phyloP scores from a whole-genome alignment of 2,329 filamentous ascomycete genomes.

The Thielaviopsis musarum region DNA sequence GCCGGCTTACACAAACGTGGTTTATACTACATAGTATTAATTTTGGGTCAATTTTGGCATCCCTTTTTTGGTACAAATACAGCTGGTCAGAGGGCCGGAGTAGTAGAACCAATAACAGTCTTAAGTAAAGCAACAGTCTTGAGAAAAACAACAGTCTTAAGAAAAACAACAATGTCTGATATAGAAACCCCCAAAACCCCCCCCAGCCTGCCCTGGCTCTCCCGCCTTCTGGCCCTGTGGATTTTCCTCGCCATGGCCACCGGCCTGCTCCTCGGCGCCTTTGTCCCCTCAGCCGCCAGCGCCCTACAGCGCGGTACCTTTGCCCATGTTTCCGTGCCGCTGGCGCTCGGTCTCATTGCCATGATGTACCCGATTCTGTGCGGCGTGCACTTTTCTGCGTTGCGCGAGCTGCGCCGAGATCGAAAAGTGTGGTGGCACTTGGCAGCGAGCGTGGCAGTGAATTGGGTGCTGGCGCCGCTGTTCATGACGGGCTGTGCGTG shows the following conservation, averaged over 20 bases:
- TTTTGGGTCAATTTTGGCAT: too few species aligned
- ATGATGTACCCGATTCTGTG: slow-evolving; percentile 95
- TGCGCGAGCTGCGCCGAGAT: slow-evolving; percentile 48
- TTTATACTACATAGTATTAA: too few species aligned
- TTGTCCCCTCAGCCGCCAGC: slow-evolving; percentile 43
- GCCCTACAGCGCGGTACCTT: slow-evolving; percentile 55
- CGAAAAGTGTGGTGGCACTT: slow-evolving; percentile 61
- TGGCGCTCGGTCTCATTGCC: slow-evolving; percentile 66
- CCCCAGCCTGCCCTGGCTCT: slow-evolving; percentile 33
- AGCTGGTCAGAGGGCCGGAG: too few species aligned
- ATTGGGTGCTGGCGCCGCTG: slow-evolving; percentile 71
- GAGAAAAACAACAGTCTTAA: too few species aligned
- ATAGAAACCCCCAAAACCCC: too few species aligned
- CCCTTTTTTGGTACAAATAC: too few species aligned
- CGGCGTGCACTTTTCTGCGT: slow-evolving; percentile 63
- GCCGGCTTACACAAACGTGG: too few species aligned
- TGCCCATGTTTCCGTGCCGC: slow-evolving; percentile 50
- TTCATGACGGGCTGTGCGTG: slow-evolving; percentile 64
- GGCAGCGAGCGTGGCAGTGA: slow-evolving; percentile 56
- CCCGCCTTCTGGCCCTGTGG: slow-evolving; percentile 51
- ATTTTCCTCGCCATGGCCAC: slow-evolving; percentile 64
- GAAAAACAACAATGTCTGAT: too few species aligned
- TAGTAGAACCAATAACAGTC: too few species aligned
- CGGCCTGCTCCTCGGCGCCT: slow-evolving; percentile 62
- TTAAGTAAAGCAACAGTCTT: too few species aligned